Percentiles rank a stretch among this genome's conserved stretches.
phyloP scores from a whole-genome alignment of 257 asterid species.

The Ligustrum vulgare region DNA sequence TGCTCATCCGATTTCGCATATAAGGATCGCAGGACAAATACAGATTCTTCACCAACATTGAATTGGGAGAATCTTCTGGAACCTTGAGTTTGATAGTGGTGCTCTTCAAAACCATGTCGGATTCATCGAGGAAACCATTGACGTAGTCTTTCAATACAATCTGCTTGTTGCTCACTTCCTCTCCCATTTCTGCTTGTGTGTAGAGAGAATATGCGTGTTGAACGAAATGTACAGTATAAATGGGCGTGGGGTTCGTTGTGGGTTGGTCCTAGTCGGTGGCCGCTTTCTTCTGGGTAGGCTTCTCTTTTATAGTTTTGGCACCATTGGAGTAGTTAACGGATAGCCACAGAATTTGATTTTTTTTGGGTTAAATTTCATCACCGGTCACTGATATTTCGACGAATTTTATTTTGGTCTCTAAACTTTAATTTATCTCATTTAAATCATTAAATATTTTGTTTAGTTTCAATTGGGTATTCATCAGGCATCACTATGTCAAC shows the following conservation, averaged over 20 bases:
- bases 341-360: background rate
- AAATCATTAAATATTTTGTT: too few species aligned
- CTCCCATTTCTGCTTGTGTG: background rate
- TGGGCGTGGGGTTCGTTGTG: background rate
- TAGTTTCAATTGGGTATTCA: background rate
- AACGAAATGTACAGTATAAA: background rate
- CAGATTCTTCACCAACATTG: slow-evolving; percentile 17
- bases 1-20: slow-evolving; percentile 14
- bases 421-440: background rate
- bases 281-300: background rate
- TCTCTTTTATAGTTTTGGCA: background rate
- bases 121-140: slow-evolving; percentile 6
- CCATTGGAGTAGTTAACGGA: too few species aligned
- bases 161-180: slow-evolving; percentile 16
- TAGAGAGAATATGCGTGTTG: background rate
- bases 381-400: background rate
- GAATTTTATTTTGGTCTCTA: background rate
- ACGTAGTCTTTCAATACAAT: slow-evolving; percentile 9
- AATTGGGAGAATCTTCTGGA: background rate
- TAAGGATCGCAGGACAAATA: slow-evolving; percentile 16
- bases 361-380: background rate
- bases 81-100: background rate
- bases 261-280: background rate
- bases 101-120: background rate
- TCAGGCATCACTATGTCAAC: too few species aligned